Conservation (phyloP, 352 stramenopile species). For the Saprolegnia diclina region DNA sequence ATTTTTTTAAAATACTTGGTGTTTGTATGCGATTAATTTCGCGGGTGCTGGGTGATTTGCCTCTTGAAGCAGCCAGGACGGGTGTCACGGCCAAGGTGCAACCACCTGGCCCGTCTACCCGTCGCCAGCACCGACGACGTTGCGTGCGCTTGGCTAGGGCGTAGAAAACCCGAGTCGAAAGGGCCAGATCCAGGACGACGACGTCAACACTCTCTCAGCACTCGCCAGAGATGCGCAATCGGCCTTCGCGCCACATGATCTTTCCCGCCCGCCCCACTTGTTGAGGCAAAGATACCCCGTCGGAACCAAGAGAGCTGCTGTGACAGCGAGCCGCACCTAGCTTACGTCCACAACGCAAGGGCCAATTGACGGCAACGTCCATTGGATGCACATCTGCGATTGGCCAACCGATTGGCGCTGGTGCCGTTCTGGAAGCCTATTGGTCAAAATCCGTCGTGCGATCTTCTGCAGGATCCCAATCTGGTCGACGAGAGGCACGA, state of each 20-base stretch:
- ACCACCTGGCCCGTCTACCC: conserved; percentile 6
- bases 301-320: not conserved
- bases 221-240: not conserved
- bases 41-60: not conserved
- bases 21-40: conserved; percentile 11
- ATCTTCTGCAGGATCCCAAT: not conserved
- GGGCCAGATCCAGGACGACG: not conserved
- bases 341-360: not conserved
- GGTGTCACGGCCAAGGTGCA: conserved; percentile 12
- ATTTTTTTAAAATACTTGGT: conserved; percentile 13
- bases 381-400: not conserved
- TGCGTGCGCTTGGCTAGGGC: not conserved
- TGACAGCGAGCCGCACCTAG: not conserved
- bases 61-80: not conserved
- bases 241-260: not conserved
- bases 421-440: not conserved
- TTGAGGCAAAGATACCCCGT: not conserved
- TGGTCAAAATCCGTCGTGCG: not conserved
- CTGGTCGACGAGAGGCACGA: not conserved
- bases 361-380: not conserved
- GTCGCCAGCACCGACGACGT: not conserved
- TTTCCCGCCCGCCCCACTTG: not conserved
- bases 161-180: not conserved
- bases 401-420: not conserved
- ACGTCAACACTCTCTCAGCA: not conserved